phyloP scores from a whole-genome alignment of 257 asterid genomes.

The Capsicum rhomboideum region DNA sequence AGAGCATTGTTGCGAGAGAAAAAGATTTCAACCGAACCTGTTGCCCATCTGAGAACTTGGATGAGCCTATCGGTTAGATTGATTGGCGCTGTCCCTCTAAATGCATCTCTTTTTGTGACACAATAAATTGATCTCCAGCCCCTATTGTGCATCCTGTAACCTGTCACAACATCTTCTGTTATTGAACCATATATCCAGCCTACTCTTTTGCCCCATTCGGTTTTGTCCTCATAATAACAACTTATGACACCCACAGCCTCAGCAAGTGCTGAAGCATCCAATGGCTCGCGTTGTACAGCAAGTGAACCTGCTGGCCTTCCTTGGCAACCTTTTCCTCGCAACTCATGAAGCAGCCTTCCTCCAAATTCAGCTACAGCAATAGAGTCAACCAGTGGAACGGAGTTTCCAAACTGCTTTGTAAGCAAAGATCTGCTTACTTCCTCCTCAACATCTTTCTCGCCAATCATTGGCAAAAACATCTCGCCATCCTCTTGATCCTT shows the following conservation, averaged over 20 bases:
- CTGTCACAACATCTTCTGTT: slow-evolving; percentile 88
- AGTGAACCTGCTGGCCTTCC: slow-evolving; percentile 83
- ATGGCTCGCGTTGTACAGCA: slow-evolving; percentile 80
- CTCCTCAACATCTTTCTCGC: slow-evolving; percentile 36
- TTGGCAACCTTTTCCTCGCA: slow-evolving; percentile 64
- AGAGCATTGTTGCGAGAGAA: slow-evolving; percentile 82
- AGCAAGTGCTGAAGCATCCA: slow-evolving; percentile 71
- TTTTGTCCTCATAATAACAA: slow-evolving; percentile 82
- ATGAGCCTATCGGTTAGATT: slow-evolving; percentile 72
- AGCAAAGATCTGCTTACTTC: slow-evolving; percentile 33
- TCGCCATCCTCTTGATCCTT: slow-evolving; percentile 42
- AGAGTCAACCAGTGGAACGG: slow-evolving; percentile 56
- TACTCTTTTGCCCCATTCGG: slow-evolving; percentile 88
- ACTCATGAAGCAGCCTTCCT: slow-evolving; percentile 67
- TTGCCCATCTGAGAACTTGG: slow-evolving; percentile 95
- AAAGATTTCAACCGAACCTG: slow-evolving; percentile 93
- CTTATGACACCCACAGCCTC: slow-evolving; percentile 79
- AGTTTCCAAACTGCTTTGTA: slow-evolving; percentile 66
- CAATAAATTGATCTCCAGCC: slow-evolving; percentile 91
- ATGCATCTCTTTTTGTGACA: slow-evolving; percentile 75
- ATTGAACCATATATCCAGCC: slow-evolving; percentile 96
- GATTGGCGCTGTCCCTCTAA: slow-evolving; percentile 96
- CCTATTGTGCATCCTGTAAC: slow-evolving; percentile 85
- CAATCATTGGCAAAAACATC: slow-evolving; percentile 48
- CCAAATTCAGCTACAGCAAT: slow-evolving; percentile 87